These are phyloP conservation scores for Ophiostoma novo-ulmi DNA, from an alignment of 2,329 filamentous ascomycete species.

Conservation along the genomic window DNA sequence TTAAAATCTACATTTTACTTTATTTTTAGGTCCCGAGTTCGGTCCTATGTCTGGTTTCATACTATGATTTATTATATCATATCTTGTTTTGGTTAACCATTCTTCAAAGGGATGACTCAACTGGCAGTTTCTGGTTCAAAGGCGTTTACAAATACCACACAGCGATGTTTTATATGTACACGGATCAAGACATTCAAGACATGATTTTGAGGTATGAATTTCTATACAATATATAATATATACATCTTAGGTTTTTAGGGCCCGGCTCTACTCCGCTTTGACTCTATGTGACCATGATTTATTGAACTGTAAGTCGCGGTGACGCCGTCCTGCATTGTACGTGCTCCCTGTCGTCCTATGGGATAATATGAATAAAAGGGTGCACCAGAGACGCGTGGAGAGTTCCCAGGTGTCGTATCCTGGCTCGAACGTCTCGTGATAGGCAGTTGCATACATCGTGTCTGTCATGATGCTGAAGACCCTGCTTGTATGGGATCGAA, in stretches of 20 bases:
- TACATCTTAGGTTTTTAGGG: too few relatives aligned
- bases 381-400: too few relatives aligned
- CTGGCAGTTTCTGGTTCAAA: background rate
- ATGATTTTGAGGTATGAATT: too few relatives aligned
- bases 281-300: background rate
- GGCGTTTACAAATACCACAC: slow-evolving; percentile 12
- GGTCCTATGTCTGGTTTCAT: background rate
- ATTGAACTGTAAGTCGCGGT: too few relatives aligned
- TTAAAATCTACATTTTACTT: background rate
- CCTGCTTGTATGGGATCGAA: background rate
- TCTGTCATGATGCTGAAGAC: background rate
- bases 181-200: background rate
- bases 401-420: background rate
- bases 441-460: background rate
- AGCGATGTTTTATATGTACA: background rate
- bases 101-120: background rate
- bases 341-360: too few relatives aligned
- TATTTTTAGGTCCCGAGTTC: background rate
- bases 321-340: too few relatives aligned
- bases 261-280: background rate
- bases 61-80: background rate
- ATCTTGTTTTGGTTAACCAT: background rate
- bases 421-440: background rate
- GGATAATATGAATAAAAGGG: too few relatives aligned
- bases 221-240: too few relatives aligned